Percentiles rank a stretch among this genome's conserved stretches.
Evolutionary conservation across 805 yeast species (phyloP).

Genomic region (Yarrowia sp.): DNA sequence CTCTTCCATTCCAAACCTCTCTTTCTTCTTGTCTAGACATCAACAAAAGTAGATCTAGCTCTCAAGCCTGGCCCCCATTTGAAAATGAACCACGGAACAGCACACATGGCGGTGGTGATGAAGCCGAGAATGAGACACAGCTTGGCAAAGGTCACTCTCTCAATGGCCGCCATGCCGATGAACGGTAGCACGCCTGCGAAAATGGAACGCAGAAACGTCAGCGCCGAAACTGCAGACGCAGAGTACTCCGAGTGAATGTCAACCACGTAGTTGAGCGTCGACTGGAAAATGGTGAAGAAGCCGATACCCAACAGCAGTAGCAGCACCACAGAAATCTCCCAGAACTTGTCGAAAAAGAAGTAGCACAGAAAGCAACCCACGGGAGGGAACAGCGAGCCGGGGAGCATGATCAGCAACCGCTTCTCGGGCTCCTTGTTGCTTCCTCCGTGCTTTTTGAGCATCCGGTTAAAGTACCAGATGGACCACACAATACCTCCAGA

Average conservation of each 20-base stretch:
- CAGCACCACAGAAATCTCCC: conserved; percentile 26
- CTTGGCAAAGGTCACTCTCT: conserved; percentile 4
- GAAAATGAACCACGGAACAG: conserved; percentile 24
- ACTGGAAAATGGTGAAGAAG: conserved; percentile 41
- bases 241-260: conserved; percentile 41
- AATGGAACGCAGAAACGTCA: conserved; percentile 40
- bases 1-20: not conserved
- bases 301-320: conserved; percentile 40
- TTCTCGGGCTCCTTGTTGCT: conserved; percentile 40
- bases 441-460: conserved; percentile 36
- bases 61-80: conserved; percentile 8
- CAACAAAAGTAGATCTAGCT: conserved; percentile 9
- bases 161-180: conserved; percentile 25
- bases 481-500: conserved; percentile 30
- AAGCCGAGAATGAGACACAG: conserved; percentile 27
- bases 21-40: not conserved
- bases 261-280: conserved; percentile 41
- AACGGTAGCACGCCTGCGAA: conserved; percentile 41
- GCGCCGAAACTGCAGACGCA: conserved; percentile 40
- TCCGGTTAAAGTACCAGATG: conserved; percentile 34
- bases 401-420: conserved; percentile 40
- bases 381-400: conserved; percentile 40
- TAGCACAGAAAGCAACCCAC: conserved; percentile 40
- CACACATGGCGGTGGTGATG: conserved; percentile 18
- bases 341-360: conserved; percentile 21